These are phyloP conservation scores for Saussurea involucrata DNA, from an alignment of 129 eudicot species.

Conservation along the genomic window DNA sequence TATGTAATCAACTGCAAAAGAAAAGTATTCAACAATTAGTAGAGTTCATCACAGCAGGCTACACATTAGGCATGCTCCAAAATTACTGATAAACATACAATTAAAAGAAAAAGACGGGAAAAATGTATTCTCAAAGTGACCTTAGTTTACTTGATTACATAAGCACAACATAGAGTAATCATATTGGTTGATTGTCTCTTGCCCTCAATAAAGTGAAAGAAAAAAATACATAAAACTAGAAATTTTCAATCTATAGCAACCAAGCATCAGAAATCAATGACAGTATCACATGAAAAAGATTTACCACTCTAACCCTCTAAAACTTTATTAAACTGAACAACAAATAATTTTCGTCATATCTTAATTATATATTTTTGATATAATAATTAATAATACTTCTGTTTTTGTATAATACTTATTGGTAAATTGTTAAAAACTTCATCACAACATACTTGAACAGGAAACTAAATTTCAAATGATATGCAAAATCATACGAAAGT, in stretches of 20 bases:
- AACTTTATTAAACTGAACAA: background rate
- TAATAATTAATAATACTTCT: background rate
- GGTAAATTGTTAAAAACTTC: no score
- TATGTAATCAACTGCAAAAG: constrained; percentile 78
- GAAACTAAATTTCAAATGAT: no score
- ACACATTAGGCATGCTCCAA: background rate
- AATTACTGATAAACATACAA: background rate
- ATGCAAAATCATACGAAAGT: no score
- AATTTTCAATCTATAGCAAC: background rate
- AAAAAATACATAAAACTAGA: no score
- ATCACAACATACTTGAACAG: no score
- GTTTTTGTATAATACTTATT: background rate
- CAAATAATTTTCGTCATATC: background rate
- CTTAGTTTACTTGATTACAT: no score
- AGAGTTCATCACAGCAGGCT: background rate
- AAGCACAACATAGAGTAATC: no score
- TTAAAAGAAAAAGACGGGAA: background rate
- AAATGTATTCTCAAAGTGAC: background rate
- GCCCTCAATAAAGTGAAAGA: background rate
- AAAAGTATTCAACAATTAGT: background rate
- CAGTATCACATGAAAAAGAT: background rate
- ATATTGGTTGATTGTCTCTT: background rate
- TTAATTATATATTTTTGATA: background rate
- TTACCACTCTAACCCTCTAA: background rate
- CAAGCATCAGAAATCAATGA: background rate